These are phyloP conservation scores for Circinella minor DNA, from an alignment of 371 early-diverging fungal genomes.

Conservation along the genomic window DNA sequence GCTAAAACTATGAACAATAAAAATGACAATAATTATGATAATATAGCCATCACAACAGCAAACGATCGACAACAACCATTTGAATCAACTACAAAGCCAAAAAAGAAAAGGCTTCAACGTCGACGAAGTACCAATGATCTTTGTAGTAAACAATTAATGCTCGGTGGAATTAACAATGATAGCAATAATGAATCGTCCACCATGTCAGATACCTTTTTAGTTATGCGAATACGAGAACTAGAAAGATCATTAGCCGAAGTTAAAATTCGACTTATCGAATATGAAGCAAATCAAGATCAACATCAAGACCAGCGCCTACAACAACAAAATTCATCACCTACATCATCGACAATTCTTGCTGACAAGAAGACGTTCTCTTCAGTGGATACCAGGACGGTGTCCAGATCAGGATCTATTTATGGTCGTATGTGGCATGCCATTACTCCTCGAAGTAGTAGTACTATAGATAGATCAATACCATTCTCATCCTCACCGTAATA, in stretches of 20 bases:
- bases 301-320: not conserved
- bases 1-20: not conserved
- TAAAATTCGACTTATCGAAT: constrained; percentile 15
- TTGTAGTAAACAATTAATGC: constrained; percentile 1
- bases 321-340: constrained; percentile 7
- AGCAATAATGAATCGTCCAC: not conserved
- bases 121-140: constrained; percentile 13
- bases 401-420: constrained; percentile 29
- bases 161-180: not conserved
- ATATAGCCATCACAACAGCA: not conserved
- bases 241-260: constrained; percentile 17
- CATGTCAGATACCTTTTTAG: not conserved
- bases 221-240: constrained; percentile 15
- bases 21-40: not conserved
- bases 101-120: not conserved
- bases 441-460: constrained; percentile 14
- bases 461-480: constrained; percentile 6
- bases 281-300: constrained; percentile 7
- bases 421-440: constrained; percentile 31
- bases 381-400: not conserved
- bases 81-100: not conserved
- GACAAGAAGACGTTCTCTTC: constrained; percentile 8
- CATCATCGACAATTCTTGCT: not conserved
- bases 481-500: not conserved
- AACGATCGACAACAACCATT: no score